Base-by-base conservation (phyloP, 352 stramenopile species). In the Thalassiosira tumida region DNA sequence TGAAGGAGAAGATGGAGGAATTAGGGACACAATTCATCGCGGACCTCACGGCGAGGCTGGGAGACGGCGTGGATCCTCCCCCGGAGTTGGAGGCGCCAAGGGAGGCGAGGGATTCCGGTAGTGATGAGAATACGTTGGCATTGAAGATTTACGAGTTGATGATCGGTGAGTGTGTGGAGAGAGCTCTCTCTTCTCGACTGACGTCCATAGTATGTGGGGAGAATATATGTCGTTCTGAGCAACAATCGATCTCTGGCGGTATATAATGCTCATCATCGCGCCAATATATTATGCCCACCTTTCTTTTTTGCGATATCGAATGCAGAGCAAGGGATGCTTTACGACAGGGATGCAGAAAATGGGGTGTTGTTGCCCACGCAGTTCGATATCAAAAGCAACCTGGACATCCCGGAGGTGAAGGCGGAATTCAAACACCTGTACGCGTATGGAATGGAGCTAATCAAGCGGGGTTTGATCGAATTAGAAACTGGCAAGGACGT, bases 301-400 rank as follows among this genome's bases (percentile, higher is more conserved):
- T 54, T 54, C 47, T 29, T 50, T 50, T 41, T 76, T 47, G 21
- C 67, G 33, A n/a, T 33, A 37, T 74, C 77, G 33, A 41, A 84
- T 43, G 65, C n/a, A 87, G 87, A 96, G 86, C 88, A 95, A 79
- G 93, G 93, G 21, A 95, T 96, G 93, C 43, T 37, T 5, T 96
- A 96, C 70, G 94, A 96, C 81, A 72, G 94, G 64, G 92, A 96
- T 83, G 81, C 94, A 24, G 92, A 96, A 33, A 94, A 75, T 7
- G 92, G 92, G 5, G 84, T 72, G 33, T 81, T 96, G 79, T 90
- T 90, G 38, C 94, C 93, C 15, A 96, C 93, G 6, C 64, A 94
- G 85, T 96, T 95, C 73, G 93, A 96, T 79, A 96, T 96, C 51
- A 92, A 93, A 37, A 93, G 90, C 31, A 96, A 96, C 81, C 80